Evolutionary conservation across 1,139 yeast genomes (phyloP).

Genomic region (Protomyces gravidus): DNA sequence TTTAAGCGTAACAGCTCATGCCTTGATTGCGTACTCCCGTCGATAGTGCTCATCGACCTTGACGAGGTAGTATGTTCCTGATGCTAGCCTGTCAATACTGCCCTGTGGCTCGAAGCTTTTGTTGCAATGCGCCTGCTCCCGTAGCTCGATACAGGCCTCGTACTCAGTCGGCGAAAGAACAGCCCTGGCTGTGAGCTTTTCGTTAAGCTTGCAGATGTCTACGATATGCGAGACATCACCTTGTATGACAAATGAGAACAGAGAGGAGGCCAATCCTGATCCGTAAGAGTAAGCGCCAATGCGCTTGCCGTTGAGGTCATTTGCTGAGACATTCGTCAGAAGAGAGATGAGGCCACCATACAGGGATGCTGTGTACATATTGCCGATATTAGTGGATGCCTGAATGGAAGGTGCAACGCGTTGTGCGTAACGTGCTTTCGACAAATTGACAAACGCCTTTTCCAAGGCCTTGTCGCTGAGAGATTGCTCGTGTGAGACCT

Average conservation of each 20-base stretch:
- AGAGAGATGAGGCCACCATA: constrained; percentile 84
- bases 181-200: constrained; percentile 64
- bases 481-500: constrained; percentile 69
- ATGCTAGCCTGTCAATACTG: constrained; percentile 59
- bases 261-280: constrained; percentile 91
- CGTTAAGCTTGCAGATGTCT: constrained; percentile 61
- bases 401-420: constrained; percentile 76
- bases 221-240: constrained; percentile 76
- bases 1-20: neutral
- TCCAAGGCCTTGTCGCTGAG: constrained; percentile 76
- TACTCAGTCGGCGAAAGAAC: constrained; percentile 72
- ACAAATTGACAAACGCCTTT: constrained; percentile 73
- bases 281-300: constrained; percentile 95
- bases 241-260: constrained; percentile 71
- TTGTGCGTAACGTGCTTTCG: constrained; percentile 65
- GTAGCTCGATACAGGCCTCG: constrained; percentile 71
- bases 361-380: constrained; percentile 94
- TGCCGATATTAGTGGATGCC: constrained; percentile 96
- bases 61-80: constrained; percentile 80
- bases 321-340: constrained; percentile 69
- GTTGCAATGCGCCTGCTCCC: constrained; percentile 85
- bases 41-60: constrained; percentile 84
- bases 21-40: constrained; percentile 34
- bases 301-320: constrained; percentile 61
- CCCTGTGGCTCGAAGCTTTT: constrained; percentile 78